These are phyloP conservation scores for Margaritispora aquatica DNA, from an alignment of 495 filamentous ascomycete genomes.

Conservation along the genomic window DNA sequence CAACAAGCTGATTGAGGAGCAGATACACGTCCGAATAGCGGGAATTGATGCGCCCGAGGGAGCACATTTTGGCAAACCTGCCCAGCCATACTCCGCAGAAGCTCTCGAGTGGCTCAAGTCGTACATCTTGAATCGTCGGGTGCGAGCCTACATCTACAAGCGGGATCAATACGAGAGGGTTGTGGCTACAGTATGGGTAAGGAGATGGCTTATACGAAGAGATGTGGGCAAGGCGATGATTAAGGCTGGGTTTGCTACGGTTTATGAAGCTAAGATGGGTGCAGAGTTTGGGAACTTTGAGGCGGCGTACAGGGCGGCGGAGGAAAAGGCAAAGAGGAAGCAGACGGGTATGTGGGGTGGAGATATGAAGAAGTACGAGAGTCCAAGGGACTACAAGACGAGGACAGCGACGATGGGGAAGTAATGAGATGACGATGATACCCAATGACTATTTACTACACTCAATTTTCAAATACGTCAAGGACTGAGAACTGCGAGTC, in stretches of 20 bases:
- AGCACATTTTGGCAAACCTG: constrained; percentile 83
- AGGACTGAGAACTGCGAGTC: neutral
- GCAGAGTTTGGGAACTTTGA: constrained; percentile 73
- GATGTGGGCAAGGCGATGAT: constrained; percentile 92
- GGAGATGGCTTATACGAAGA: constrained; percentile 51
- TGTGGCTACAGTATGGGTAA: constrained; percentile 77
- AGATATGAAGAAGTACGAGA: constrained; percentile 57
- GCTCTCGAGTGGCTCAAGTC: constrained; percentile 69
- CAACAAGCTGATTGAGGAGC: constrained; percentile 6
- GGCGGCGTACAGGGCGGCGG: constrained; percentile 61
- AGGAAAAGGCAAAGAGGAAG: constrained; percentile 61
- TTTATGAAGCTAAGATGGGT: constrained; percentile 86
- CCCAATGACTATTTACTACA: neutral
- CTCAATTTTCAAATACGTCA: neutral
- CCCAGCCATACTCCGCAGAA: constrained; percentile 76
- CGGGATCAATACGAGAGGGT: constrained; percentile 90
- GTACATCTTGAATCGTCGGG: constrained; percentile 65
- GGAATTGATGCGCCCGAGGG: constrained; percentile 90
- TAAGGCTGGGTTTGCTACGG: constrained; percentile 71
- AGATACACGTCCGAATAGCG: constrained; percentile 82
- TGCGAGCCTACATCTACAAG: constrained; percentile 73
- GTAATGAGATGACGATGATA: constrained; percentile 25
- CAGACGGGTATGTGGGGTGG: constrained; percentile 72
- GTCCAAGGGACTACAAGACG: constrained; percentile 80
- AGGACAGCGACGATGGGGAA: constrained; percentile 42